Conservation (phyloP, 148 eudicot species). For the Simmondsia chinensis region DNA sequence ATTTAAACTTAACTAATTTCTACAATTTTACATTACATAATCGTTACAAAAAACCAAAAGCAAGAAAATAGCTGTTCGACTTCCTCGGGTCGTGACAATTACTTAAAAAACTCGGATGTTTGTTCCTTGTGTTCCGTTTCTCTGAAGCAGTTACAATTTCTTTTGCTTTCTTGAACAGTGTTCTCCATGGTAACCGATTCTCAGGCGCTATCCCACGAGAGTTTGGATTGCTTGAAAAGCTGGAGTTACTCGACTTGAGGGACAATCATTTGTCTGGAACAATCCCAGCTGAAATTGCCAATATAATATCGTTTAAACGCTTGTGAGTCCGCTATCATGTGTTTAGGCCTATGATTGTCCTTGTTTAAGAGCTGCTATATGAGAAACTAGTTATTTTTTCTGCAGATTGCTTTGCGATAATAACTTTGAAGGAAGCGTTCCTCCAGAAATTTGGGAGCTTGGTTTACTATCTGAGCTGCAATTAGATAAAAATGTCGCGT, state of each 20-base stretch:
- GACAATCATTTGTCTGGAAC: conserved; percentile 57
- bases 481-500: conserved; percentile 43
- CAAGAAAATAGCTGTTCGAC: too few relatives aligned
- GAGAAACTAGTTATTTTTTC: not conserved
- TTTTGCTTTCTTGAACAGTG: conserved; percentile 33
- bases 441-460: conserved; percentile 52
- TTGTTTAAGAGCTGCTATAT: not conserved
- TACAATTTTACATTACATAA: too few relatives aligned
- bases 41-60: too few relatives aligned
- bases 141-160: conserved; percentile 1
- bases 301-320: conserved; percentile 42
- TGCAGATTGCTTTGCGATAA: conserved; percentile 71
- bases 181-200: conserved; percentile 58
- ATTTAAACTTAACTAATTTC: too few relatives aligned
- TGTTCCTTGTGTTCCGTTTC: not conserved
- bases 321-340: conserved; percentile 44
- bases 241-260: conserved; percentile 86
- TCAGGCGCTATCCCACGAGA: conserved; percentile 69
- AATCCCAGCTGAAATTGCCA: conserved; percentile 61
- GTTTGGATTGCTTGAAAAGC: conserved; percentile 45
- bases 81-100: too few relatives aligned
- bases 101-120: not conserved
- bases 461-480: conserved; percentile 44
- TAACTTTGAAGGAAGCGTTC: conserved; percentile 52
- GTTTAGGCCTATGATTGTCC: not conserved